Evolutionary conservation across 805 yeast genomes (phyloP).

Genomic region (Cyberlindnera nakhonratchasimensis): DNA sequence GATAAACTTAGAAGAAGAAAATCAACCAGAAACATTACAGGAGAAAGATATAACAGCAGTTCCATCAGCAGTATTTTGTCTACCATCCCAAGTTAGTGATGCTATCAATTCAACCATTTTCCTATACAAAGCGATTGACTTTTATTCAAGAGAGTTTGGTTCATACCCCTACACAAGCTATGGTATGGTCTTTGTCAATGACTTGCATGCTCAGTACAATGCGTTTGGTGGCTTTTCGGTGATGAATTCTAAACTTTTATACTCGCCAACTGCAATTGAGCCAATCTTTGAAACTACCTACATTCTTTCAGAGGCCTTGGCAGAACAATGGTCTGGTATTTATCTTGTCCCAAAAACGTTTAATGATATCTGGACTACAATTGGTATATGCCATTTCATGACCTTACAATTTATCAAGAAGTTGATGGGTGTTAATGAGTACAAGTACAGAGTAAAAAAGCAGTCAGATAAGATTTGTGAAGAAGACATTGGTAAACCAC

Average conservation of each 20-base stretch:
- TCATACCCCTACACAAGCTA: constrained; percentile 88
- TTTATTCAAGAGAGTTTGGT: constrained; percentile 82
- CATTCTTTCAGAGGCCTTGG: constrained; percentile 60
- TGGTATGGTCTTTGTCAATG: constrained; percentile 69
- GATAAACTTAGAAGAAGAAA: constrained; percentile 39
- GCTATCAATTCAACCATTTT: constrained; percentile 73
- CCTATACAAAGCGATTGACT: constrained; percentile 75
- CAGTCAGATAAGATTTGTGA: constrained; percentile 65
- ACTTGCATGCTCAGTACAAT: constrained; percentile 44
- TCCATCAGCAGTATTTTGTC: constrained; percentile 58
- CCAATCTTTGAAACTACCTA: constrained; percentile 73
- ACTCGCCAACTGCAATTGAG: constrained; percentile 72
- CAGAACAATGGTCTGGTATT: constrained; percentile 92
- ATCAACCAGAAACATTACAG: constrained; percentile 27
- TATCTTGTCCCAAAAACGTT: constrained; percentile 77
- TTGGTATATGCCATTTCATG: constrained; percentile 86
- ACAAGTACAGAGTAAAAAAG: constrained; percentile 63
- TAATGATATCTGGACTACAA: constrained; percentile 84
- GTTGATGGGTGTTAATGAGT: constrained; percentile 82
- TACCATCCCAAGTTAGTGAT: constrained; percentile 54
- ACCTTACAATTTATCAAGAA: constrained; percentile 62
- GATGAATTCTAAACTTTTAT: constrained; percentile 57
- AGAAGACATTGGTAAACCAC: constrained; percentile 73
- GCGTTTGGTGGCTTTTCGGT: constrained; percentile 76
- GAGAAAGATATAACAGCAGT: constrained; percentile 40